phyloP scores from a whole-genome alignment of 169 alveolate genomes.

The Eimeria tenella region DNA sequence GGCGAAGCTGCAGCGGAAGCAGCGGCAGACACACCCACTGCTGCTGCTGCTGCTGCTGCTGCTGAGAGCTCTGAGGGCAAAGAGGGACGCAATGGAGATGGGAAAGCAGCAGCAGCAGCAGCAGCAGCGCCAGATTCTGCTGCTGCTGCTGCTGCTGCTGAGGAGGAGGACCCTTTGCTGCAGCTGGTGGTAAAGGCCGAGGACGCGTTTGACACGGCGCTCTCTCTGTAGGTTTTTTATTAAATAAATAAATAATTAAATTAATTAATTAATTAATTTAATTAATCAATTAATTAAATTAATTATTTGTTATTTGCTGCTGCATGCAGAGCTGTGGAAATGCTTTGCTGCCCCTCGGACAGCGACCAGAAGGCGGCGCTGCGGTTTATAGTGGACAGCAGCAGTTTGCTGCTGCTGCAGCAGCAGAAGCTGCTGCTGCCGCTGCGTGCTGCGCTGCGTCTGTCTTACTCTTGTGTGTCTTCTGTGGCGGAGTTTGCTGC shows the following conservation, averaged over 20 bases:
- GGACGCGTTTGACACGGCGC: no score
- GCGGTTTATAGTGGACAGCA: slow-evolving; percentile 33
- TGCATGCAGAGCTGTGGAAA: neutral
- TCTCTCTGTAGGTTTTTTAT: no score
- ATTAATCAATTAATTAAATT: no score
- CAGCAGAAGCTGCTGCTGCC: slow-evolving; percentile 40
- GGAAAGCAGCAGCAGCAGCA: neutral
- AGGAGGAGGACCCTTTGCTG: neutral
- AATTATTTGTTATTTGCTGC: no score
- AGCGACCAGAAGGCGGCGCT: slow-evolving; percentile 61
- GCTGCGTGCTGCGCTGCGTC: slow-evolving; percentile 31
- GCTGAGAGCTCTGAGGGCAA: no score
- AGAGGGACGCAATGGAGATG: neutral
- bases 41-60: neutral
- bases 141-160: neutral
- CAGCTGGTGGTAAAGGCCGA: no score
- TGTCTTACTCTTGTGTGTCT: slow-evolving; percentile 30
- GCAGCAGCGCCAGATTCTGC: neutral
- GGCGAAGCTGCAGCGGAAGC: neutral
- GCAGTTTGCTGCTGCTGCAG: slow-evolving; percentile 24
- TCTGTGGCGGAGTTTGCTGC: slow-evolving; percentile 3
- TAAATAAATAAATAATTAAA: no score
- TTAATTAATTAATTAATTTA: no score
- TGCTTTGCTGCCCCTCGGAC: slow-evolving; percentile 8
- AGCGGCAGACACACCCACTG: neutral